Conservation (phyloP, 2,329 filamentous ascomycete genomes). For the Thielaviopsis populi region DNA sequence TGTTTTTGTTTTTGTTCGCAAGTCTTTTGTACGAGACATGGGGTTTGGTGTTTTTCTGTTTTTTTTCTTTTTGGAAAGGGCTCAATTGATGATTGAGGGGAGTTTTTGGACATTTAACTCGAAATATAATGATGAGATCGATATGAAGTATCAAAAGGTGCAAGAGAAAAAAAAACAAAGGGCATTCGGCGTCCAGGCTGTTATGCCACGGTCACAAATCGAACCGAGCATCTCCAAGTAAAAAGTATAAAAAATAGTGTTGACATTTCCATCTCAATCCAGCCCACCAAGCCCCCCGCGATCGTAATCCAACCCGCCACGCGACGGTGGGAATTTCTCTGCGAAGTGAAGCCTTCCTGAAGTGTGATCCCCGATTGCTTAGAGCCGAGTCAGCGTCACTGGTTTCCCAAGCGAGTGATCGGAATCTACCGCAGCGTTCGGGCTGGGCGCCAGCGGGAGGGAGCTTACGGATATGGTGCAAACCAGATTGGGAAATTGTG, state of each 20-base stretch:
- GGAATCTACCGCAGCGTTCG: slow-evolving; percentile 49
- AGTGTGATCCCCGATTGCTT: slow-evolving; percentile 53
- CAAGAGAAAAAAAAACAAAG: slow-evolving; percentile 22
- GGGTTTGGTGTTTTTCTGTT: background rate
- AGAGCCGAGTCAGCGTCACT: slow-evolving; percentile 46
- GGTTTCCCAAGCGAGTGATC: slow-evolving; percentile 53
- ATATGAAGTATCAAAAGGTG: background rate
- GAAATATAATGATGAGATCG: background rate
- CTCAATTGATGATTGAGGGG: slow-evolving; percentile 2
- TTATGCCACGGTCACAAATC: background rate
- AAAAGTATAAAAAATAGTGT: slow-evolving; percentile 31
- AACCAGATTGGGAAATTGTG: slow-evolving; percentile 34
- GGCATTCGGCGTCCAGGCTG: no score
- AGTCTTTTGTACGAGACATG: background rate
- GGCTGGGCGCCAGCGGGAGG: slow-evolving; percentile 45
- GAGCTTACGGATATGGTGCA: slow-evolving; percentile 42
- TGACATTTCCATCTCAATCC: slow-evolving; percentile 40
- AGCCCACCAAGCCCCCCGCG: slow-evolving; percentile 44
- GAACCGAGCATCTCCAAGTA: background rate
- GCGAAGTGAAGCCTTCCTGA: slow-evolving; percentile 60
- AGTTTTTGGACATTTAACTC: background rate
- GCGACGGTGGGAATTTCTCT: slow-evolving; percentile 55
- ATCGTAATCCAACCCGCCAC: slow-evolving; percentile 56
- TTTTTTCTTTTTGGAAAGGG: slow-evolving; percentile 9
- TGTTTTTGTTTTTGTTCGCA: background rate